phyloP scores from a whole-genome alignment of 2,329 filamentous ascomycete species.

The Xylaria sp. region DNA sequence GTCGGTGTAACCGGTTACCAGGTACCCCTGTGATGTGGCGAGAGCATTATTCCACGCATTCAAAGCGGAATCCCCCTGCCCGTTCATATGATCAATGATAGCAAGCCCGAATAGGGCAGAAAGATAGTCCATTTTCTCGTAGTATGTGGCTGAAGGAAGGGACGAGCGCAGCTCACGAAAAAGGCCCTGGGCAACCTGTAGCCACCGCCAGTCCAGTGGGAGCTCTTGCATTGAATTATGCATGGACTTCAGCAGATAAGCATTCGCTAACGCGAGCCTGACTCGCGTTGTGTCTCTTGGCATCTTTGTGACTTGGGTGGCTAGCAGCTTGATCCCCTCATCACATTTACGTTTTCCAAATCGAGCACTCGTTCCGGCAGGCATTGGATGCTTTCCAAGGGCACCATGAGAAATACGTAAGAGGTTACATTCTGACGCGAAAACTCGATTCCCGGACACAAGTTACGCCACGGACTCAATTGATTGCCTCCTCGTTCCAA shows the following conservation, averaged over 20 bases:
- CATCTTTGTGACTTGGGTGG: neutral
- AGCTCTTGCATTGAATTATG: neutral
- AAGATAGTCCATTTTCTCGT: slow-evolving; percentile 2
- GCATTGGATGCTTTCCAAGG: no score
- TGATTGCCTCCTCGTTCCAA: no score
- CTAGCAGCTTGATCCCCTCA: slow-evolving; percentile 6
- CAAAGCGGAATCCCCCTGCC: slow-evolving; percentile 1
- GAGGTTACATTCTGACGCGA: no score
- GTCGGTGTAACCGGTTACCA: slow-evolving; percentile 14
- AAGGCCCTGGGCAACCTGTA: neutral
- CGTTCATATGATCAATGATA: slow-evolving; percentile 1
- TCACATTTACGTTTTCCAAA: no score
- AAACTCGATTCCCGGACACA: no score
- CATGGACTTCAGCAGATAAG: slow-evolving; percentile 6
- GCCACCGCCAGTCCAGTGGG: neutral
- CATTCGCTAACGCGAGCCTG: slow-evolving; percentile 2
- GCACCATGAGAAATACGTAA: no score
- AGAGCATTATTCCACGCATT: slow-evolving; percentile 5
- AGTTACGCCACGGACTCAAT: no score
- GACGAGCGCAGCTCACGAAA: slow-evolving; percentile 2
- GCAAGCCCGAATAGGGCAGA: slow-evolving; percentile 1
- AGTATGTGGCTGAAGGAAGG: neutral
- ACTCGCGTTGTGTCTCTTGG: neutral
- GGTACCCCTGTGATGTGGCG: slow-evolving; percentile 1
- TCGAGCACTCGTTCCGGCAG: no score